A percentile compares a stretch with the other conserved stretches of the same genome.
phyloP scores from a whole-genome alignment of 768 basidiomycete species.

The Atractiella rhizophila region DNA sequence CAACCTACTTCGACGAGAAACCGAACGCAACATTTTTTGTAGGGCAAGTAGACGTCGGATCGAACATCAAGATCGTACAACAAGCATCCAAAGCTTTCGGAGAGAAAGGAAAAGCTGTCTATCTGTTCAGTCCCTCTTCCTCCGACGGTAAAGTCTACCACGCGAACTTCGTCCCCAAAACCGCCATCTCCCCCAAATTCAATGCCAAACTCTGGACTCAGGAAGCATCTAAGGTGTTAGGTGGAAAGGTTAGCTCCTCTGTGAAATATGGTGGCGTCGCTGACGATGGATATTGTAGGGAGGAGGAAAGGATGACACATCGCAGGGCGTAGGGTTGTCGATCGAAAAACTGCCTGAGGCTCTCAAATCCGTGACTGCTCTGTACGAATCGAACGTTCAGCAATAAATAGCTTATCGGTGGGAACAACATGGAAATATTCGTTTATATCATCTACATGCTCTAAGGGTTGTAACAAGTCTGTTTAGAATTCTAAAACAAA shows the following conservation, averaged over 20 bases:
- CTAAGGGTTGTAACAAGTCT: too few species aligned
- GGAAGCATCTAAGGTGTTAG: slow-evolving; percentile 48
- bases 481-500: too few species aligned
- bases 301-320: slow-evolving; percentile 79
- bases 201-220: slow-evolving; percentile 76
- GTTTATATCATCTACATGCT: too few species aligned
- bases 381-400: too few species aligned
- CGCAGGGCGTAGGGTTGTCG: slow-evolving; percentile 63
- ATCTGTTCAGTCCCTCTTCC: slow-evolving; percentile 60
- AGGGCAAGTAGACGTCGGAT: slow-evolving; percentile 45
- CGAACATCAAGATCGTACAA: slow-evolving; percentile 41
- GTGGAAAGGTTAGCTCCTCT: slow-evolving; percentile 48
- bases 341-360: slow-evolving; percentile 41
- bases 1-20: slow-evolving; percentile 52
- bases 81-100: slow-evolving; percentile 14
- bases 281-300: slow-evolving; percentile 29
- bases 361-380: slow-evolving; percentile 3
- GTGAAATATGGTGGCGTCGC: background rate
- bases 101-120: slow-evolving; percentile 54
- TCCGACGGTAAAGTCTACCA: slow-evolving; percentile 50
- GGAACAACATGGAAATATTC: too few species aligned
- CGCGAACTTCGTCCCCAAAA: slow-evolving; percentile 55
- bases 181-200: slow-evolving; percentile 31
- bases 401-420: too few species aligned
- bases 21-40: slow-evolving; percentile 44